Evolutionary conservation across 148 eudicot species (phyloP).

Genomic region (Rhododendron ferrugineum): DNA sequence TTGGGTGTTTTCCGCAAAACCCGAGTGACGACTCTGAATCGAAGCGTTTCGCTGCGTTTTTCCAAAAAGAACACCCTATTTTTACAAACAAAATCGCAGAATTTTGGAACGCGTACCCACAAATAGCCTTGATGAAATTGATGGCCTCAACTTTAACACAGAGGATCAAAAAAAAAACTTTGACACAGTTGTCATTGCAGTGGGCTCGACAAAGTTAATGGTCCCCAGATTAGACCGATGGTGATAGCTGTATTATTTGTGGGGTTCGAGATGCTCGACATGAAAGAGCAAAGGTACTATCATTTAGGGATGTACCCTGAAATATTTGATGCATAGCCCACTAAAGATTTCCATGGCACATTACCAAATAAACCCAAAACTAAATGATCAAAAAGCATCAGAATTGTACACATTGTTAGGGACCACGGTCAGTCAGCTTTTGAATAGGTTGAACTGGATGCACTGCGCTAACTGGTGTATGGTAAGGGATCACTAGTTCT

Average conservation of each 20-base stretch:
- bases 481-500: background rate
- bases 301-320: conserved; percentile 1
- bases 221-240: background rate
- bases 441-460: background rate
- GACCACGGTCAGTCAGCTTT: conserved; percentile 12
- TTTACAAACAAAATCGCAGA: too few species aligned
- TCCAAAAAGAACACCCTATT: too few species aligned
- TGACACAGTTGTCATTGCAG: background rate
- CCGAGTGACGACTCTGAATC: too few species aligned
- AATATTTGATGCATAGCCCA: background rate
- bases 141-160: background rate
- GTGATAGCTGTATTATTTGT: background rate
- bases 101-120: too few species aligned
- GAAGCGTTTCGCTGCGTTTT: too few species aligned
- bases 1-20: too few species aligned
- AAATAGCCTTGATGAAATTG: background rate
- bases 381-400: background rate
- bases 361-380: conserved; percentile 4
- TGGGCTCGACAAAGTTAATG: background rate
- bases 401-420: conserved; percentile 5
- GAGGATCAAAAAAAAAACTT: too few species aligned
- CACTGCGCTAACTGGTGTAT: background rate
- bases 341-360: background rate
- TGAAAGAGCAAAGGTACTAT: background rate
- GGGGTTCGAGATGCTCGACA: background rate